These are phyloP conservation scores for Aspergillus fumigatiaffinis DNA, from an alignment of 2,329 filamentous ascomycete species.

Conservation along the genomic window DNA sequence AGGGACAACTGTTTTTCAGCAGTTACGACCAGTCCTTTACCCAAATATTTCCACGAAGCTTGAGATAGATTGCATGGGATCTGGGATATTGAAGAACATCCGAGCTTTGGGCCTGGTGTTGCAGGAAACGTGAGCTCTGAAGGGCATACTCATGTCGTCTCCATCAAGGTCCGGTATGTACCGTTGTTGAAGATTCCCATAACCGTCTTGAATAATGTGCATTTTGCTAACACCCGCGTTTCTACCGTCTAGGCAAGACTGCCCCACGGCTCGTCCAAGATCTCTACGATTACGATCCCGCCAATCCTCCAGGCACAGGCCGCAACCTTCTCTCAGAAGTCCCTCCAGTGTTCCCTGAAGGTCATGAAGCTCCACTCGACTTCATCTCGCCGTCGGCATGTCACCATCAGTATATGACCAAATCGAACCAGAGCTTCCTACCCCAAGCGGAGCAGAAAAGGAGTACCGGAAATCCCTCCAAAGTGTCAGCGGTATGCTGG, in stretches of 20 bases:
- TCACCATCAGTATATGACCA: conserved; percentile 56
- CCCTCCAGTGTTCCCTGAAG: conserved; percentile 48
- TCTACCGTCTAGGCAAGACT: conserved; percentile 44
- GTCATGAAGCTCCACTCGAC: conserved; percentile 31
- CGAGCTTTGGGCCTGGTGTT: conserved; percentile 6
- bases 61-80: conserved; percentile 9
- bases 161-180: conserved; percentile 32
- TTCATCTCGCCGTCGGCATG: conserved; percentile 47
- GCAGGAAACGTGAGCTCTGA: conserved; percentile 10
- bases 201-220: conserved; percentile 1
- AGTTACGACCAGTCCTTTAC: not conserved
- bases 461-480: conserved; percentile 47
- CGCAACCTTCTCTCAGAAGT: conserved; percentile 57
- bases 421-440: conserved; percentile 52
- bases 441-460: conserved; percentile 39
- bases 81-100: not conserved
- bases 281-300: conserved; percentile 42
- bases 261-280: conserved; percentile 48
- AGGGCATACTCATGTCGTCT: conserved; percentile 27
- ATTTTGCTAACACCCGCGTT: not conserved
- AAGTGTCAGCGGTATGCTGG: conserved; percentile 58
- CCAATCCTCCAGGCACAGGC: conserved; percentile 40
- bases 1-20: not conserved
- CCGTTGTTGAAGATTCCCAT: not conserved
- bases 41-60: not conserved